Percentiles rank a stretch among this genome's conserved stretches.
phyloP scores from a whole-genome alignment of 192 early-diverging fungal genomes.

The Funneliformis mosseae region DNA sequence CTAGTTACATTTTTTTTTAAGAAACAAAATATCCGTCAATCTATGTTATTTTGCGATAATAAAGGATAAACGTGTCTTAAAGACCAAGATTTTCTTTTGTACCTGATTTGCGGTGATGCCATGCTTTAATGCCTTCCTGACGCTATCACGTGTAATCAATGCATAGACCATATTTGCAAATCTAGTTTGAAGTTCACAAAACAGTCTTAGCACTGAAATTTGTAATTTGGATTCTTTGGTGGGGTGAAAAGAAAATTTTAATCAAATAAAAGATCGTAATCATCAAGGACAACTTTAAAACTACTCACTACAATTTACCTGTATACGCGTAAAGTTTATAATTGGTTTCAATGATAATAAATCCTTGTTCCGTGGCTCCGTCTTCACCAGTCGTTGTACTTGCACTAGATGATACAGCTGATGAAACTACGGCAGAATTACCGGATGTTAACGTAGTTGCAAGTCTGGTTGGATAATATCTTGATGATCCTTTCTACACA shows the following conservation, averaged over 20 bases:
- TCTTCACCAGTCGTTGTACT: constrained; percentile 40
- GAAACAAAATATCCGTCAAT: neutral
- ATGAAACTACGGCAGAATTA: constrained; percentile 50
- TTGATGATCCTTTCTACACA: constrained; percentile 54
- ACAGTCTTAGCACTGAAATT: constrained; percentile 90
- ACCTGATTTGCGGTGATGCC: constrained; percentile 95
- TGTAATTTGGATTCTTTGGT: constrained; percentile 88
- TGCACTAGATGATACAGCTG: constrained; percentile 27
- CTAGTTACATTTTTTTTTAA: constrained; percentile 30
- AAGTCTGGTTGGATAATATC: constrained; percentile 92
- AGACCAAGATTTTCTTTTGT: neutral
- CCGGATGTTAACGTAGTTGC: constrained; percentile 91
- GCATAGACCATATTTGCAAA: constrained; percentile 95
- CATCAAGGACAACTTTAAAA: neutral
- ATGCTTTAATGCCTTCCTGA: constrained; percentile 77
- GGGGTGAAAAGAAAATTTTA: too few species aligned
- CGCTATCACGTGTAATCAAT: constrained; percentile 81
- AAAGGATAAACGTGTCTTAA: neutral
- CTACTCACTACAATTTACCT: constrained; percentile 39
- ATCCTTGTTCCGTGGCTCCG: constrained; percentile 66
- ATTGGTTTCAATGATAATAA: constrained; percentile 95
- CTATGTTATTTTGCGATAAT: neutral
- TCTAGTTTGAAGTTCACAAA: constrained; percentile 78
- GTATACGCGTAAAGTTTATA: constrained; percentile 95
- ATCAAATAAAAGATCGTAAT: neutral